Base-by-base conservation (phyloP, 2,329 filamentous ascomycete species). In the Pyrenophora teres region DNA sequence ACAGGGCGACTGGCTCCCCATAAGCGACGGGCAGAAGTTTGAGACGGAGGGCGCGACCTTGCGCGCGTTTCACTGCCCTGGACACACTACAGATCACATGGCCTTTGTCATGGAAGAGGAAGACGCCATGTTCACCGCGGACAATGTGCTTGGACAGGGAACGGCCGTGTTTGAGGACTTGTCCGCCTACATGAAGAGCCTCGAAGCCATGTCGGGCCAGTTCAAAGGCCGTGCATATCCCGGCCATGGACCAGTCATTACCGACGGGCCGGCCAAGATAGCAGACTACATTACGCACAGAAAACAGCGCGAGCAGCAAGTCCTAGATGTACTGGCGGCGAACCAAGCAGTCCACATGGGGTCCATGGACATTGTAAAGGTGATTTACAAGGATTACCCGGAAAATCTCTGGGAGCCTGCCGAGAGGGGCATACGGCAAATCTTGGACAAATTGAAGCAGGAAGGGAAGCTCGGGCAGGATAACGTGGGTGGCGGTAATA, bases 101-200 rank as follows among this genome's bases (percentile, higher is more conserved):
- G 84, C 82, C 15, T 87, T 96, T 60, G 71, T 92, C 4, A 74
- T 96, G 4, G 82, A 87, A 39, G 89, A 95, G 62, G 81, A 96
- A 65, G 82, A 90, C 62, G 87, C 89, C 35, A 85, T 96, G 77
- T 94, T 96, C 72, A 95, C 91, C 0, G 92, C 88, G 6, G 92
- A 96, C 73, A 95, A 93, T 68, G 87, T 96, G 1, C 80, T 96
- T 2, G 92, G 92, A 1, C 89, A 96, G 54, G 91, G 91, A 10
- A 95, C 90, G 2, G 86, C 89, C 3, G 90, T 94, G 0, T 95
- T 95, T 61, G 90, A 95, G 70, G 84, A 94, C 57, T 78, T 96
- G 7, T 72, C 76, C 1, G 76, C 77, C 0, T 96, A 95, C 69
- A 77, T 95, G 56, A 68, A 72, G 16, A 90, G 85, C 52, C 77